Evolutionary conservation across 2,329 filamentous ascomycete genomes (phyloP), one percentile per base, ranked within the genome.

Genomic region (Teratosphaeria destructans): DNA sequence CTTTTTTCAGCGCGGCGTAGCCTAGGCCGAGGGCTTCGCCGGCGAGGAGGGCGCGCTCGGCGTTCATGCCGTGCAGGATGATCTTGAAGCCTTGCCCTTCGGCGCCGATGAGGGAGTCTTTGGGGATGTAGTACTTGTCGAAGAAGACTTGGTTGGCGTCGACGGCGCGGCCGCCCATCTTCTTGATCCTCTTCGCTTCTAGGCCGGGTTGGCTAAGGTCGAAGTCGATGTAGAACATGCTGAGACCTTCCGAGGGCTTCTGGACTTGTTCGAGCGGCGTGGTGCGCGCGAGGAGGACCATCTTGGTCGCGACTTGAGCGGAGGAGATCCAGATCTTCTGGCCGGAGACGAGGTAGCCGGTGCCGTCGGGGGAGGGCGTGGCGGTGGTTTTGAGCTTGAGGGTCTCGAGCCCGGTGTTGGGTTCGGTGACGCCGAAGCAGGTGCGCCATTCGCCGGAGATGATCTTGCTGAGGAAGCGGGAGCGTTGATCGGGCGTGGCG

Each of bases 291-390:
- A 95, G 80, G 0, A 95, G 79, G 3, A 95, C 85, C 89, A 95
- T 95, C 67, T 90, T 89, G 3, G 81, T 80, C 0, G 90, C 89
- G 0, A 93, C 87, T 70, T 95, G 89, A 0, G 90, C 90, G 57
- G 85, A 92, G 0, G 89, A 89, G 58, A 94, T 95, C 90, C 90
- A 95, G 58, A 93, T 92, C 75, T 95, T 95, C 70, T 93, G 88
- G 0, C 90, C 89, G 0, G 83, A 83, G 11, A 95, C 79, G 1
- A 75, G 77, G 70, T 92, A 95, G 3, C 77, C 79, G 11, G 79
- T 75, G 0, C 81, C 82, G 14, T 81, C 76, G 0, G 82, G 82
- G 23, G 84, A 32, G 29, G 29, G 29, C 29, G 29, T 81, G 0
- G 89, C 89, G 5, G 76, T 74, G 0, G 89, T 93, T 47, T 79